Conservation (phyloP, 768 basidiomycete species). For the Leccinellum albellum region DNA sequence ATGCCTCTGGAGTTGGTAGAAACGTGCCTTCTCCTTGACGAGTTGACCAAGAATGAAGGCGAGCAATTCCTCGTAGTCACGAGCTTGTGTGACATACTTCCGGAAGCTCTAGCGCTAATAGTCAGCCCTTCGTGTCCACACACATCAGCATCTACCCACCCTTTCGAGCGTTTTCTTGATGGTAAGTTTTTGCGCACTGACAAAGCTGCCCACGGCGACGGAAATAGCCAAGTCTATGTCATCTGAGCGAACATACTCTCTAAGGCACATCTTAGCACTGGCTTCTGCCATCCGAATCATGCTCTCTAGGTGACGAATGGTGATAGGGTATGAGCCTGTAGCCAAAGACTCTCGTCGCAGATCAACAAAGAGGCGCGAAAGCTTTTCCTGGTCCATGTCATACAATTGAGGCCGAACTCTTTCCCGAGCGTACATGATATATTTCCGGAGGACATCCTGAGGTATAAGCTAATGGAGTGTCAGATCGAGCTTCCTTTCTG, state of each 20-base stretch:
- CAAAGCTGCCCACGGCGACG: constrained; percentile 92
- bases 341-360: constrained; percentile 93
- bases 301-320: constrained; percentile 94
- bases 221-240: constrained; percentile 98
- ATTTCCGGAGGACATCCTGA: constrained; percentile 93
- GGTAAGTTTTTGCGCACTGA: constrained; percentile 95
- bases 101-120: constrained; percentile 71
- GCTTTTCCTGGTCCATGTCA: constrained; percentile 94
- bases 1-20: constrained; percentile 72
- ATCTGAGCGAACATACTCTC: constrained; percentile 93
- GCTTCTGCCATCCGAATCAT: constrained; percentile 99
- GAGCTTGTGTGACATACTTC: constrained; percentile 93
- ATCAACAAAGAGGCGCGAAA: constrained; percentile 90
- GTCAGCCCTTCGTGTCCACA: constrained; percentile 8
- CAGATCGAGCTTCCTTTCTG: constrained; percentile 4
- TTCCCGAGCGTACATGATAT: constrained; percentile 98
- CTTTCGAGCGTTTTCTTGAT: constrained; percentile 98
- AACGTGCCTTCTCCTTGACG: constrained; percentile 87
- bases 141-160: constrained; percentile 37
- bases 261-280: constrained; percentile 95
- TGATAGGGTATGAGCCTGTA: constrained; percentile 98
- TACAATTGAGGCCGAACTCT: constrained; percentile 89
- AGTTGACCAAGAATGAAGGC: constrained; percentile 92
- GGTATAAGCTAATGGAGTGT: constrained; percentile 73
- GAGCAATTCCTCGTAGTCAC: constrained; percentile 93